Percentiles rank a stretch among this genome's conserved stretches.
phyloP scores from a whole-genome alignment of 1,284 basidiomycete species.

The Microstroma glucosiphilum region DNA sequence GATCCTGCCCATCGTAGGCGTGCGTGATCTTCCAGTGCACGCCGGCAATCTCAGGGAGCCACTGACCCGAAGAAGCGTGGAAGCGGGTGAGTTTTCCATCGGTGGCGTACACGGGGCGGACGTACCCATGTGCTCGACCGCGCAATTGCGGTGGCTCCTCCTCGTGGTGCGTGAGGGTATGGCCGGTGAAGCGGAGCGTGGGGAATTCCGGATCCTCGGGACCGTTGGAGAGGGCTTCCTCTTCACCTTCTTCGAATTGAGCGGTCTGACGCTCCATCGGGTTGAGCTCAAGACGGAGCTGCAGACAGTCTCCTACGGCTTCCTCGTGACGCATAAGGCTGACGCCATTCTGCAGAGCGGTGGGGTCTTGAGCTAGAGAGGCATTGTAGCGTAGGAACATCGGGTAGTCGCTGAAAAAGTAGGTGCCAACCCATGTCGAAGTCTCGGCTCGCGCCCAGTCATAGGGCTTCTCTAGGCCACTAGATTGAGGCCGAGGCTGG shows the following conservation, averaged over 20 bases:
- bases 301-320: slow-evolving; percentile 1
- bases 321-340: neutral
- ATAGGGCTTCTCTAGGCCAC: neutral
- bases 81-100: neutral
- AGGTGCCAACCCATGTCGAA: neutral
- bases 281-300: neutral
- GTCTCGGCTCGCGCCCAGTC: slow-evolving; percentile 1
- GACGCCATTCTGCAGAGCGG: neutral
- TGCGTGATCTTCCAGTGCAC: slow-evolving; percentile 33
- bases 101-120: neutral
- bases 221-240: neutral
- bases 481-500: neutral
- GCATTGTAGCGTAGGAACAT: slow-evolving; percentile 5
- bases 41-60: slow-evolving; percentile 15
- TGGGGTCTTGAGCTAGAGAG: neutral
- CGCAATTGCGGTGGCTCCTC: neutral
- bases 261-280: neutral
- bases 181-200: neutral
- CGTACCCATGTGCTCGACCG: slow-evolving; percentile 1
- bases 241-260: neutral
- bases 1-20: slow-evolving; percentile 32
- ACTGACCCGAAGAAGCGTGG: neutral
- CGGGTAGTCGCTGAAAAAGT: slow-evolving; percentile 7
- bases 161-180: neutral
- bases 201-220: slow-evolving; percentile 1